Percentiles rank a stretch among this genome's conserved stretches.
These are phyloP conservation scores for Pichia scutulata DNA, from an alignment of 805 yeast species.

Conservation along the genomic window DNA sequence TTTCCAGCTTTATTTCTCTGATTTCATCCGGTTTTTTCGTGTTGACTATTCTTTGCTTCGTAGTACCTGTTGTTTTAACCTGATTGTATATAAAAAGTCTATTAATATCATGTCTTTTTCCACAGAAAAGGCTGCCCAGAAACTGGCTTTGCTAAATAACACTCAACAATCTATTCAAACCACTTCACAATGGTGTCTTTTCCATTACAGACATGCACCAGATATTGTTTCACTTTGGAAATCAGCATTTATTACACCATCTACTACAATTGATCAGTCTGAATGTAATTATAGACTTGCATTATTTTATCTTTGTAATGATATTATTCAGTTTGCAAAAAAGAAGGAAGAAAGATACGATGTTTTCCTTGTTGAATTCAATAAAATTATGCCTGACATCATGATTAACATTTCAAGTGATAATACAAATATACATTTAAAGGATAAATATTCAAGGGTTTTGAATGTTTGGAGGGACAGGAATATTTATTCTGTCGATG, in stretches of 20 bases:
- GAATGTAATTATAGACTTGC: constrained; percentile 23
- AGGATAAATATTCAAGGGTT: constrained; percentile 40
- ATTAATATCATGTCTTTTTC: constrained; percentile 42
- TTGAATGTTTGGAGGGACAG: constrained; percentile 54
- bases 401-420: constrained; percentile 24
- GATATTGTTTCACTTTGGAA: constrained; percentile 31
- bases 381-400: constrained; percentile 37
- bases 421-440: constrained; percentile 21
- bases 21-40: no score
- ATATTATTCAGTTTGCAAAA: constrained; percentile 71
- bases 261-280: constrained; percentile 26
- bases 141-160: constrained; percentile 42
- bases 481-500: constrained; percentile 31
- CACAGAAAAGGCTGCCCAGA: constrained; percentile 39
- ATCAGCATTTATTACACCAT: constrained; percentile 8
- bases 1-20: no score
- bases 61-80: not conserved
- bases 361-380: constrained; percentile 54
- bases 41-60: no score
- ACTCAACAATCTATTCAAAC: constrained; percentile 68
- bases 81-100: not conserved
- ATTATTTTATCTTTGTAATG: constrained; percentile 67
- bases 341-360: constrained; percentile 42
- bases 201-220: constrained; percentile 53
- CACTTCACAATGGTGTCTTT: constrained; percentile 64